A percentile compares a stretch with the other conserved stretches of the same genome.
Evolutionary conservation across 441 rosid genomes (phyloP).

Genomic region (Omphalea diandra): DNA sequence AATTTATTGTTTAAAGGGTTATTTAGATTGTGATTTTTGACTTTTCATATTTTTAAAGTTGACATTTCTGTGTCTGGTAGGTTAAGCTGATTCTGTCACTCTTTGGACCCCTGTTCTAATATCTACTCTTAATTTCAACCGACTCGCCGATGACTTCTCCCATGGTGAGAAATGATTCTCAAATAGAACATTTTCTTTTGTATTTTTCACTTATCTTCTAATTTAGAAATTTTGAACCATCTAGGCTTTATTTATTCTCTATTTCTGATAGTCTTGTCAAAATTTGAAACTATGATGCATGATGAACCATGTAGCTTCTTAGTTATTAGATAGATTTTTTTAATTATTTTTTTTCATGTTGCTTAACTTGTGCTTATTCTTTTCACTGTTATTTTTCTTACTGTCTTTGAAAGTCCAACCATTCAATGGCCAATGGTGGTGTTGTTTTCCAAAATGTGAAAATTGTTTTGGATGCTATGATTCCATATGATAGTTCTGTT

Average conservation of each 20-base stretch:
- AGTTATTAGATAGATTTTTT: neutral
- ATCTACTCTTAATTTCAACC: neutral
- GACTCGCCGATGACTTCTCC: slow-evolving; percentile 30
- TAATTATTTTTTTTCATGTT: neutral
- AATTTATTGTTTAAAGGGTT: too few species aligned
- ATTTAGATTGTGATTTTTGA: too few species aligned
- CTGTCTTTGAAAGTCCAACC: too few species aligned
- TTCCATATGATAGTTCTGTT: neutral
- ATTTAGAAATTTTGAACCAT: neutral
- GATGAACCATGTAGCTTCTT: neutral
- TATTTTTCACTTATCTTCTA: neutral
- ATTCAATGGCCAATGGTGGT: too few species aligned
- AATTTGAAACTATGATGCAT: neutral
- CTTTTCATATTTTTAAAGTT: neutral
- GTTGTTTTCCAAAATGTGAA: neutral
- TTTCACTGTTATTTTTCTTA: neutral
- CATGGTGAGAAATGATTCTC: slow-evolving; percentile 26
- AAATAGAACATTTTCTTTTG: neutral
- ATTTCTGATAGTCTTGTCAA: neutral
- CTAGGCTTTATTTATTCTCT: neutral
- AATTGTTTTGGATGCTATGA: neutral
- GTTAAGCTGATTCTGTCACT: slow-evolving; percentile 3
- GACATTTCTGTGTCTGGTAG: slow-evolving; percentile 9
- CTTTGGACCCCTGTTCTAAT: neutral
- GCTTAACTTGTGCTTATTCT: neutral